These are phyloP conservation scores for Pichia phayaonensis DNA, from an alignment of 805 yeast species.

Conservation along the genomic window DNA sequence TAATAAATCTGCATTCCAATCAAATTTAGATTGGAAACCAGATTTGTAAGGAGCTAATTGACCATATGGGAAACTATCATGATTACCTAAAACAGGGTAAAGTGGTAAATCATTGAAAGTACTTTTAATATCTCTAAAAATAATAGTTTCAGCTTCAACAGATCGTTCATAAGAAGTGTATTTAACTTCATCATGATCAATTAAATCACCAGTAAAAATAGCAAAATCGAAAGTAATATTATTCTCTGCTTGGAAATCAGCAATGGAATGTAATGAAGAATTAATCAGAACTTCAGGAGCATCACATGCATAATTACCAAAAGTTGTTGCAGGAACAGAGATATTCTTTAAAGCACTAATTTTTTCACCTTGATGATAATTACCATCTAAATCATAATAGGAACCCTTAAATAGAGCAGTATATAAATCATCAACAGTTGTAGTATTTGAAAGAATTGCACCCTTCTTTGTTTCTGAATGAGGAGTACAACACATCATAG, in stretches of 20 bases:
- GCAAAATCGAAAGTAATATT: conserved; percentile 46
- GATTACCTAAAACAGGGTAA: conserved; percentile 60
- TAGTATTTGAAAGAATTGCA: neutral
- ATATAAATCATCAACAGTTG: conserved; percentile 6
- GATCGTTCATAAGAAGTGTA: conserved; percentile 42
- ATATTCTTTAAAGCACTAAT: conserved; percentile 23
- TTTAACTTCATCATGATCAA: conserved; percentile 54
- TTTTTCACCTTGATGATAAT: conserved; percentile 25
- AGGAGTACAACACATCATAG: conserved; percentile 54
- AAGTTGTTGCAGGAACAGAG: conserved; percentile 49
- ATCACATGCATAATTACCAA: conserved; percentile 59
- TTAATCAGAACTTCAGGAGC: conserved; percentile 57
- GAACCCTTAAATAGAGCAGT: conserved; percentile 7
- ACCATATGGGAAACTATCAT: conserved; percentile 67
- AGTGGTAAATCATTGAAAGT: conserved; percentile 45
- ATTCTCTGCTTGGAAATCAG: conserved; percentile 26
- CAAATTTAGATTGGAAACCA: conserved; percentile 33
- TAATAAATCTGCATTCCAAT: conserved; percentile 43
- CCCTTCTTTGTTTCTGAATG: conserved; percentile 25
- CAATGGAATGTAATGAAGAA: conserved; percentile 42
- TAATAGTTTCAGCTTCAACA: conserved; percentile 43
- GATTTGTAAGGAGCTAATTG: conserved; percentile 51
- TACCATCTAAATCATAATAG: conserved; percentile 24
- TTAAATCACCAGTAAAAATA: conserved; percentile 67
- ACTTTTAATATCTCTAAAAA: conserved; percentile 45